These are phyloP conservation scores for Leavenworthia alabamica DNA, from an alignment of 345 rosid genomes.

Conservation along the genomic window DNA sequence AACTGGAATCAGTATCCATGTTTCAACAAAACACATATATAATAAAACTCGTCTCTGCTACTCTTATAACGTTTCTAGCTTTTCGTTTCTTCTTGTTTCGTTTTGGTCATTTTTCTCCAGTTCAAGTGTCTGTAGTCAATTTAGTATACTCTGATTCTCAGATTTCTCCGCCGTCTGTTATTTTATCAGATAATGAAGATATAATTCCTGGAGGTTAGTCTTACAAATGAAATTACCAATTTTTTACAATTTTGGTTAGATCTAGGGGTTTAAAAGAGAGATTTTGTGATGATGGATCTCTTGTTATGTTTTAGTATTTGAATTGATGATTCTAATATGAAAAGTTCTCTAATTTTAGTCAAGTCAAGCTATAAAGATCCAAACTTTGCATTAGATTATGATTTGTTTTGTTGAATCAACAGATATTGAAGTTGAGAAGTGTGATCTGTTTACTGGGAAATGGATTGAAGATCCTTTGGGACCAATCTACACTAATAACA, in stretches of 20 bases:
- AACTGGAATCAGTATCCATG: conserved; percentile 36
- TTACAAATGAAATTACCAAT: no score
- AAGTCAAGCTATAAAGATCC: no score
- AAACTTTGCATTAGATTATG: no score
- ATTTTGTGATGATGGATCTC: no score
- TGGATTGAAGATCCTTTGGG: conserved; percentile 80
- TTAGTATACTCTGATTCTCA: conserved; percentile 5
- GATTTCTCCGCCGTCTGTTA: conserved; percentile 15
- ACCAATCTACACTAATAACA: conserved; percentile 27
- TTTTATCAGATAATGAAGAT: conserved; percentile 40
- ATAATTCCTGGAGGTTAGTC: conserved; percentile 47
- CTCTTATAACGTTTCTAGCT: conserved; percentile 54
- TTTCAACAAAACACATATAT: conserved; percentile 43
- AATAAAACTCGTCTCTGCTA: conserved; percentile 41
- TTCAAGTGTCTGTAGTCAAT: conserved; percentile 19
- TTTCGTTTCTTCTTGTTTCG: conserved; percentile 41
- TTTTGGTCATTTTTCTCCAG: conserved; percentile 11
- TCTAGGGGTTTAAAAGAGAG: conserved; percentile 25
- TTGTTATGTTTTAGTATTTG: no score
- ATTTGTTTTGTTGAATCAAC: neutral
- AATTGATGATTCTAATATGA: no score
- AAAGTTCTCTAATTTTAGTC: no score
- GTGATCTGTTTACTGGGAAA: conserved; percentile 76
- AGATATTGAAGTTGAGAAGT: conserved; percentile 45
- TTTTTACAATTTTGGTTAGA: no score